These are phyloP conservation scores for Blastocystis sp. DNA, from an alignment of 352 stramenopile genomes.

Conservation along the genomic window DNA sequence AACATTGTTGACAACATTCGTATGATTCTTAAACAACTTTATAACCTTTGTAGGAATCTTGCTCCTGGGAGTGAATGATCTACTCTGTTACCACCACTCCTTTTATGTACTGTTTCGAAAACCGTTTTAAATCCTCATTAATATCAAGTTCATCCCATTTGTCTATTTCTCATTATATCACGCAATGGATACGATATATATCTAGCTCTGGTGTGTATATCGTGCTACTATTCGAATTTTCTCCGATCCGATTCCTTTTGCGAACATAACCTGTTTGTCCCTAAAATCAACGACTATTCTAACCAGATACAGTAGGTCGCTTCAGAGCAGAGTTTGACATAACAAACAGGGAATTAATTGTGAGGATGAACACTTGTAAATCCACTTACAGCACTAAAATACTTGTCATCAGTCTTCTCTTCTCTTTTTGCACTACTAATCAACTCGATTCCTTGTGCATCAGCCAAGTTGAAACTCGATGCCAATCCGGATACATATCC, in stretches of 20 bases:
- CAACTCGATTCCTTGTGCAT: slow-evolving; percentile 56
- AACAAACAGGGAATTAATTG: slow-evolving; percentile 31
- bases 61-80: not conserved
- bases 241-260: not conserved
- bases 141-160: not conserved
- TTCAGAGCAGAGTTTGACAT: not conserved
- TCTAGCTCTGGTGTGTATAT: not conserved
- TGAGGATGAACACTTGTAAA: slow-evolving; percentile 60
- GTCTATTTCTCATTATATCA: not conserved
- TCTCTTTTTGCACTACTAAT: slow-evolving; percentile 44
- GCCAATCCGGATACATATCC: slow-evolving; percentile 53
- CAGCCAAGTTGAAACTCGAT: slow-evolving; percentile 38
- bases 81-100: not conserved
- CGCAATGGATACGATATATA: not conserved
- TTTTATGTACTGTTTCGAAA: not conserved
- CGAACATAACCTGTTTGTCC: not conserved
- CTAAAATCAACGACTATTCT: not conserved
- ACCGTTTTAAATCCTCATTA: slow-evolving; percentile 7
- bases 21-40: not conserved
- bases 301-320: not conserved
- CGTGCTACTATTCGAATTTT: not conserved
- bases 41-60: slow-evolving; percentile 1
- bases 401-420: slow-evolving; percentile 26
- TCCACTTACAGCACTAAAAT: slow-evolving; percentile 35
- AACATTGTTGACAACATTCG: not conserved